Conservation (phyloP, 441 rosid species). For the Aleurites moluccanus region DNA sequence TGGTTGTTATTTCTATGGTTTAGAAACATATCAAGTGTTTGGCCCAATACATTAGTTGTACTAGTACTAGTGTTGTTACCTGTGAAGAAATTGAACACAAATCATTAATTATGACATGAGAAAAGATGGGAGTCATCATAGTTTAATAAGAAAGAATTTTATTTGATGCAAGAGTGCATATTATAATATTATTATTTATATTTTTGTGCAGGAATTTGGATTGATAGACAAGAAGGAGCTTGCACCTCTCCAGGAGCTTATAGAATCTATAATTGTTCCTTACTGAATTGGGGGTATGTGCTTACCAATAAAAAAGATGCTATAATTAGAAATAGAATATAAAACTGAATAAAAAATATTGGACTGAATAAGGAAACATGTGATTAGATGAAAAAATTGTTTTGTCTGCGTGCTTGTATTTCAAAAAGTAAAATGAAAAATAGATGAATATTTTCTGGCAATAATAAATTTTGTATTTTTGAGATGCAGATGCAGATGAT, state of each 20-base stretch:
- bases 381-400: background rate
- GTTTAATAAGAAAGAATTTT: background rate
- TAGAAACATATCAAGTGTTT: too few relatives aligned
- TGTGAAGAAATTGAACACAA: too few relatives aligned
- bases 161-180: too few relatives aligned
- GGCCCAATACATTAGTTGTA: too few relatives aligned
- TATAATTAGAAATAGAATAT: conserved; percentile 3
- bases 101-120: too few relatives aligned
- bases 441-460: background rate
- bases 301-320: background rate
- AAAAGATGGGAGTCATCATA: too few relatives aligned
- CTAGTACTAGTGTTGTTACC: too few relatives aligned
- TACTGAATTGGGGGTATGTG: conserved; percentile 33
- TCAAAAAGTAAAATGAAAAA: background rate
- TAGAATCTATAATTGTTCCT: conserved; percentile 80
- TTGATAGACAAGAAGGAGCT: conserved; percentile 98
- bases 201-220: conserved; percentile 73
- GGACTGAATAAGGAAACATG: background rate
- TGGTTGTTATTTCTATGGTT: too few relatives aligned
- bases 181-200: background rate
- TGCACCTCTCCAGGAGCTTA: conserved; percentile 92
- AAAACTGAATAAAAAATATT: background rate
- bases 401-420: too few relatives aligned
- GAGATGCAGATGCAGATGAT: background rate
- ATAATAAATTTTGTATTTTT: background rate